Evolutionary conservation across 192 early-diverging fungal genomes (phyloP), one percentile per base, ranked within the genome.

Genomic region (Podochytrium sp.): DNA sequence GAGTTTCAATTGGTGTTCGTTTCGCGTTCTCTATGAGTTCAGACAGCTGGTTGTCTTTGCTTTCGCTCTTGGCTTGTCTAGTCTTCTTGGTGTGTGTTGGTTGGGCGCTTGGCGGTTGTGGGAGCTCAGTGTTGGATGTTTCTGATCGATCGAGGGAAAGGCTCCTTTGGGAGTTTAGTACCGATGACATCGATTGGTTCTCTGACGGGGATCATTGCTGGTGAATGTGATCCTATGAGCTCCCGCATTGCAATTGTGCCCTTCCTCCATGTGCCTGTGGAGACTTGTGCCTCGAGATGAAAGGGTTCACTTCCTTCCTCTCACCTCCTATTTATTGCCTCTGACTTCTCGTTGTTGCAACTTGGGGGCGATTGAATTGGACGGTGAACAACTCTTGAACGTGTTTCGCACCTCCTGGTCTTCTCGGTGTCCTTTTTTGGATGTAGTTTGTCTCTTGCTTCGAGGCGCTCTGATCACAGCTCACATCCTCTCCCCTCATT

Each of bases 401-500:
- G 37, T 61, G 58, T 61, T 61, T 61, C 58, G 58, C 58, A 61
- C 34, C 58, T 18, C 53, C 29, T 29, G 53, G 27, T 18, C 53
- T 56, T 10, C n/a, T 12, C 43, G 20, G 43, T 20, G 7, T 23
- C 29, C 27, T 56, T 12, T 29, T 29, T 56, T 56, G 10, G 25
- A 7, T 61, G 58, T 7, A 61, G 29, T 61, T 16, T 5, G 12
- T 12, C n/a, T n/a, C n/a, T n/a, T n/a, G n/a, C 58, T 61, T 32
- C 4, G 37, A 4, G 58, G 58, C 58, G 58, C 58, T 61, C 58
- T 34, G 52, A 55, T 55, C 23, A 55, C 58, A 61, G n/a, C n/a
- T 61, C 33, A 32, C 34, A 37, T 61, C 58, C 58, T 61, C 58
- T 18, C 53, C 16, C 14, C 27, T 25, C 20, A 23, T 18, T 14